phyloP scores from a whole-genome alignment of 148 eudicot species.

The Rheum nobile region DNA sequence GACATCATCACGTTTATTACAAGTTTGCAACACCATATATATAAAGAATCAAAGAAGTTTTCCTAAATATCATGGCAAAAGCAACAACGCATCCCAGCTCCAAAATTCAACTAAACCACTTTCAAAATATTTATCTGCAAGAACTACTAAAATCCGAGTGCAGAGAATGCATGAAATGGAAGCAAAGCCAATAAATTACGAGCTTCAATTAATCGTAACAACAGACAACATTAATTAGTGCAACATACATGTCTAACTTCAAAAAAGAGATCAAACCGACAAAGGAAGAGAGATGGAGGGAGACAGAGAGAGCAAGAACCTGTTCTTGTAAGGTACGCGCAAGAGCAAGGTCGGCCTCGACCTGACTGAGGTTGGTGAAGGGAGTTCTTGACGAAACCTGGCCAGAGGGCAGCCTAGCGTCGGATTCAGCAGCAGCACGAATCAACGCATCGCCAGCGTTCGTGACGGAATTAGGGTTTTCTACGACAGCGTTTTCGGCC shows the following conservation, averaged over 20 bases:
- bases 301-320: constrained; percentile 22
- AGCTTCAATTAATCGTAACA: not conserved
- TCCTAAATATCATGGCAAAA: not conserved
- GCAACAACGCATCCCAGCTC: not conserved
- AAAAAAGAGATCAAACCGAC: not conserved
- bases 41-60: not conserved
- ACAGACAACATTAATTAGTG: not conserved
- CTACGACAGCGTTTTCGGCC: constrained; percentile 6
- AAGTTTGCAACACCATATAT: not conserved
- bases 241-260: not conserved
- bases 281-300: not conserved
- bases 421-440: constrained; percentile 7
- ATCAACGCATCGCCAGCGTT: constrained; percentile 4
- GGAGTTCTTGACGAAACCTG: constrained; percentile 41
- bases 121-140: not conserved
- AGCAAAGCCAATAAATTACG: not conserved
- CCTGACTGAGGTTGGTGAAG: constrained; percentile 80
- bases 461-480: constrained; percentile 17
- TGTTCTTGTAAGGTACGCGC: constrained; percentile 93
- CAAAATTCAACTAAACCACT: not conserved
- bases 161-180: not conserved
- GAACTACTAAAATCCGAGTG: not conserved
- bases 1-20: not conserved
- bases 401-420: constrained; percentile 5
- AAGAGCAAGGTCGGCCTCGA: constrained; percentile 94